These are phyloP conservation scores for Leucosporidium scottii DNA, from an alignment of 768 basidiomycete species.

Conservation along the genomic window DNA sequence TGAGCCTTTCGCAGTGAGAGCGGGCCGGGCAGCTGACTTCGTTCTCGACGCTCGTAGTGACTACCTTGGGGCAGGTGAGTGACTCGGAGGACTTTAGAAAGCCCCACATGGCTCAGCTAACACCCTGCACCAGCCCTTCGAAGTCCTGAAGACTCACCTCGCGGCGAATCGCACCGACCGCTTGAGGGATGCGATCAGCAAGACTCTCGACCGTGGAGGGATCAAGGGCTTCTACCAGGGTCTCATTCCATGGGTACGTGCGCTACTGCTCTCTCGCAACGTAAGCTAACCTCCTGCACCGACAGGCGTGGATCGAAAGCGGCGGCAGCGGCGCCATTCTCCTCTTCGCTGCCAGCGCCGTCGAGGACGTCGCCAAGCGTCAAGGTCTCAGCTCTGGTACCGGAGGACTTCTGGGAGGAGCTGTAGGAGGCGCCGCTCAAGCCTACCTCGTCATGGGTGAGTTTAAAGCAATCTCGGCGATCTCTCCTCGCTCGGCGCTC, in stretches of 20 bases:
- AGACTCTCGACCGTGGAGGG: slow-evolving; percentile 86
- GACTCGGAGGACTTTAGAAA: no score
- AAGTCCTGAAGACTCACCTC: slow-evolving; percentile 99
- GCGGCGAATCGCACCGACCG: slow-evolving; percentile 87
- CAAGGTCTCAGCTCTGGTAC: slow-evolving; percentile 64
- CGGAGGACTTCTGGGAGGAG: slow-evolving; percentile 87
- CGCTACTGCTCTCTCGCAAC: neutral
- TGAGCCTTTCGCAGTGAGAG: neutral
- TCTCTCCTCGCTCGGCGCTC: neutral
- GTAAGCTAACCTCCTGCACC: neutral
- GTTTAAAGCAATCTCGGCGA: neutral
- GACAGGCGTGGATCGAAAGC: slow-evolving; percentile 88
- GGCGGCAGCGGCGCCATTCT: slow-evolving; percentile 95
- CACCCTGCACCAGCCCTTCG: slow-evolving; percentile 62
- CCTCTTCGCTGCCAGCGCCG: slow-evolving; percentile 86
- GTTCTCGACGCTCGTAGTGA: neutral
- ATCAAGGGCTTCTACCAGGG: slow-evolving; percentile 88
- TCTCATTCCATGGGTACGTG: slow-evolving; percentile 75
- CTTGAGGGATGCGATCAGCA: slow-evolving; percentile 73
- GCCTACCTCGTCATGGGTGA: slow-evolving; percentile 98
- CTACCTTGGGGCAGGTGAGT: slow-evolving; percentile 19
- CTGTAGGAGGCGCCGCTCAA: slow-evolving; percentile 92
- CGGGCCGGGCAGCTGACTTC: no score
- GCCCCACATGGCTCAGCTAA: no score
- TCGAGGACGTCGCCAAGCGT: slow-evolving; percentile 57